A percentile compares a stretch with the other conserved stretches of the same genome.
Evolutionary conservation across 768 basidiomycete species (phyloP).

Genomic region (Termitomyces sp.): DNA sequence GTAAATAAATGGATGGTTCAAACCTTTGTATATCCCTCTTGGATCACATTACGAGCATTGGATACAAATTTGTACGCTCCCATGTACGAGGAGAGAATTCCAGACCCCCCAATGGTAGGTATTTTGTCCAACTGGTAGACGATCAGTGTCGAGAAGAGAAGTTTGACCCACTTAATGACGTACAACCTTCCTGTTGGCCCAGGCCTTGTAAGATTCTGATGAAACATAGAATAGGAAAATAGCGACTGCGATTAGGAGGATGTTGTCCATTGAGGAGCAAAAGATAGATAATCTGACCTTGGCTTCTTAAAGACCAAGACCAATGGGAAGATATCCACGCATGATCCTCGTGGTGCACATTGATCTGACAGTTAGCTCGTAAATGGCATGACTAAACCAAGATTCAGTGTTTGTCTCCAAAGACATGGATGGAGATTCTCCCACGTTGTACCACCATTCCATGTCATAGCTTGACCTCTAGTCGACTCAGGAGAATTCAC

Average conservation of each 20-base stretch:
- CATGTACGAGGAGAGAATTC: constrained; percentile 23
- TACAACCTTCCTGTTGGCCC: not conserved
- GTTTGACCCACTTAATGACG: not conserved
- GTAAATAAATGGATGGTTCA: too few relatives aligned
- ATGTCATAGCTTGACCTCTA: too few relatives aligned
- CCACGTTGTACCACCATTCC: too few relatives aligned
- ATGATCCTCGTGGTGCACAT: too few relatives aligned
- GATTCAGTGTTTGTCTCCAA: too few relatives aligned
- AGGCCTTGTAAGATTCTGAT: constrained; percentile 1
- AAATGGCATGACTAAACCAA: too few relatives aligned
- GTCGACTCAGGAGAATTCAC: too few relatives aligned
- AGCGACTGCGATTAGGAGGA: not conserved
- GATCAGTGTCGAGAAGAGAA: not conserved
- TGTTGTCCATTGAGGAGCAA: not conserved
- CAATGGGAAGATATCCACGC: too few relatives aligned
- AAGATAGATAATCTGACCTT: too few relatives aligned
- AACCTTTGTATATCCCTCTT: constrained; percentile 27
- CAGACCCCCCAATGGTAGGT: constrained; percentile 26
- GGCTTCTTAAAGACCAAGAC: too few relatives aligned
- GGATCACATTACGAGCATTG: constrained; percentile 19
- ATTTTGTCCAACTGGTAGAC: constrained; percentile 15
- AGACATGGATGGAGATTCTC: too few relatives aligned
- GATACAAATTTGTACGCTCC: constrained; percentile 20
- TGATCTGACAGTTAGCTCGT: too few relatives aligned
- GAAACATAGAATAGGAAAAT: not conserved